phyloP scores from a whole-genome alignment of 495 filamentous ascomycete genomes.

The Terfezia boudieri region DNA sequence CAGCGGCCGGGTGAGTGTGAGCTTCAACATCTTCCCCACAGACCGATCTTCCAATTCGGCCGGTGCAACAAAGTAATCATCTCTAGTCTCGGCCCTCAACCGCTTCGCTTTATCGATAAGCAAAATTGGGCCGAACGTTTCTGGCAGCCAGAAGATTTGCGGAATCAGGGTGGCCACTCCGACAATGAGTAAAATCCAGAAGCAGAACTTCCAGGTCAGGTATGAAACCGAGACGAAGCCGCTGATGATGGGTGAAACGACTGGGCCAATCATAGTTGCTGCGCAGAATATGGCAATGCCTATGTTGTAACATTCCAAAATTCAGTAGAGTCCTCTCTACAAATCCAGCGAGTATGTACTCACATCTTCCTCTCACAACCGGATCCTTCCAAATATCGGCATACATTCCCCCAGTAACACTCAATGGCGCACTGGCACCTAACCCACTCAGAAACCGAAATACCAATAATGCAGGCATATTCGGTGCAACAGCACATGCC shows the following conservation, averaged over 20 bases:
- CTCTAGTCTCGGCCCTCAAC: slow-evolving; percentile 26
- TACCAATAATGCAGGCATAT: slow-evolving; percentile 27
- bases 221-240: slow-evolving; percentile 18
- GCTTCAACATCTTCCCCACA: slow-evolving; percentile 19
- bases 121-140: slow-evolving; percentile 40
- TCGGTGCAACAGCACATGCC: slow-evolving; percentile 30
- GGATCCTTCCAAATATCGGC: slow-evolving; percentile 32
- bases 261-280: slow-evolving; percentile 38
- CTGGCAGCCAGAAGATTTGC: slow-evolving; percentile 21
- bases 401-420: slow-evolving; percentile 27
- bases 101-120: slow-evolving; percentile 31
- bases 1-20: slow-evolving; percentile 27
- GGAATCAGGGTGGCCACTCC: slow-evolving; percentile 20
- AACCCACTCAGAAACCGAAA: slow-evolving; percentile 31
- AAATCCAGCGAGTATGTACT: slow-evolving; percentile 22
- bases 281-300: slow-evolving; percentile 20
- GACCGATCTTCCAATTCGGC: slow-evolving; percentile 24
- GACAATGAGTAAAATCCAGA: slow-evolving; percentile 31
- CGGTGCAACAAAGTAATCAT: slow-evolving; percentile 20
- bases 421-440: slow-evolving; percentile 29
- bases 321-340: too few relatives aligned
- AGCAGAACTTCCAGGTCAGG: slow-evolving; percentile 30
- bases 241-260: slow-evolving; percentile 44
- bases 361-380: slow-evolving; percentile 28
- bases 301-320: background rate